Conservation (phyloP, 495 filamentous ascomycete species). For the Parmelia sp. region DNA sequence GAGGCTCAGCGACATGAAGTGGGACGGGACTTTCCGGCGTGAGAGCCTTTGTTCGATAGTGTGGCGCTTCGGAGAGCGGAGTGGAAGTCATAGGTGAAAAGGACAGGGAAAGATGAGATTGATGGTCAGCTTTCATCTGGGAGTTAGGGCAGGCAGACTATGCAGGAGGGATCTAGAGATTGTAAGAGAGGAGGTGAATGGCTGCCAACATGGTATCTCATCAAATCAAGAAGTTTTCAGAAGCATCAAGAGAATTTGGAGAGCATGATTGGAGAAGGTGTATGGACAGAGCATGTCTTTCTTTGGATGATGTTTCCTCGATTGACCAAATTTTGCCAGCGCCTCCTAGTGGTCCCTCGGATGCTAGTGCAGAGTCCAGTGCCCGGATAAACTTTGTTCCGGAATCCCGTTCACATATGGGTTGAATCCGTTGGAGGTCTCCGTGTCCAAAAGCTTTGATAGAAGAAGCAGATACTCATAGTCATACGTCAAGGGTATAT, state of each 20-base stretch:
- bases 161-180: not conserved
- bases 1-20: constrained; percentile 60
- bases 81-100: constrained; percentile 54
- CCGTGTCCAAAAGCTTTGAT: no score
- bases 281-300: not conserved
- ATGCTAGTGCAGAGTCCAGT: no score
- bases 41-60: constrained; percentile 60
- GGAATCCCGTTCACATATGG: no score
- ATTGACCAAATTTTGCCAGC: no score
- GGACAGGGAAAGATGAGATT: constrained; percentile 3
- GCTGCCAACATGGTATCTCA: not conserved
- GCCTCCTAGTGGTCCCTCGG: no score
- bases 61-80: constrained; percentile 56
- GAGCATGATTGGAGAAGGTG: not conserved
- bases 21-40: constrained; percentile 69
- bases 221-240: not conserved
- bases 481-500: no score
- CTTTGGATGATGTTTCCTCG: no score
- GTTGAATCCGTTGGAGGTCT: no score
- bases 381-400: no score
- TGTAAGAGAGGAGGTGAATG: not conserved
- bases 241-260: not conserved
- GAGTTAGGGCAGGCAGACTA: not conserved
- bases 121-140: not conserved
- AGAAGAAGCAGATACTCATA: no score